Base-by-base conservation (phyloP, 345 rosid species). In the Camelina laxa region DNA sequence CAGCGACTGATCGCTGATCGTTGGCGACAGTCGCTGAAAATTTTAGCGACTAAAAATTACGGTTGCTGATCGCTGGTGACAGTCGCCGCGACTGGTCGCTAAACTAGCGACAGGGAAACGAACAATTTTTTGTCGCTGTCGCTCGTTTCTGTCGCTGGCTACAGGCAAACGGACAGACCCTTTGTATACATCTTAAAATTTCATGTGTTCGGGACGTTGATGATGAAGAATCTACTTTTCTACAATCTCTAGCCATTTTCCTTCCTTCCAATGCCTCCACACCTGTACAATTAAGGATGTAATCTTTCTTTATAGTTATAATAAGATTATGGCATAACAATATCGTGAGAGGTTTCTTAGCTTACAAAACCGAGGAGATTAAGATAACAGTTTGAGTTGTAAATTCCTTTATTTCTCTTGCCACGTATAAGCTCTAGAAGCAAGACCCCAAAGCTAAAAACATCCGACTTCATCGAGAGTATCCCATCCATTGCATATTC, bases 361-460 rank as follows among this genome's bases (percentile, higher is more conserved):
- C 85, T 87, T 80, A 92, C 97, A 87, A 89, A 88, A 21, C 88
- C 90, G 11, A 90, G 86, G 39, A 92, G 83, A 82, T 72, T 90
- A 15, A 69, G 81, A 1, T 84, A 85, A 33, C 82, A 80, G 0
- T 5, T 6, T 1, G 80, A 70, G 48, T 80, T 75, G 75, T 39
- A 69, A 65, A 86, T 83, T 35, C 80, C 58, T 47, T 72, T 84
- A 70, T 85, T 92, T 65, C 66, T 87, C 70, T 83, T 87, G 60
- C 91, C 91, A 60, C 88, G 83, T 73, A 90, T 76, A 69, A 92
- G 67, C 86, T 92, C 98, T 38, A 92, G 67, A 51, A 92, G 82
- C 82, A 92, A 45, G 60, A 92, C 98, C 14, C 98, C 96, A 2
- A 90, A 92, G 89, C 98, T 92, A 60, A 85, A 92, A 47, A 90